Evolutionary conservation across 805 yeast species (phyloP).

Genomic region (Kuraishia cidri): DNA sequence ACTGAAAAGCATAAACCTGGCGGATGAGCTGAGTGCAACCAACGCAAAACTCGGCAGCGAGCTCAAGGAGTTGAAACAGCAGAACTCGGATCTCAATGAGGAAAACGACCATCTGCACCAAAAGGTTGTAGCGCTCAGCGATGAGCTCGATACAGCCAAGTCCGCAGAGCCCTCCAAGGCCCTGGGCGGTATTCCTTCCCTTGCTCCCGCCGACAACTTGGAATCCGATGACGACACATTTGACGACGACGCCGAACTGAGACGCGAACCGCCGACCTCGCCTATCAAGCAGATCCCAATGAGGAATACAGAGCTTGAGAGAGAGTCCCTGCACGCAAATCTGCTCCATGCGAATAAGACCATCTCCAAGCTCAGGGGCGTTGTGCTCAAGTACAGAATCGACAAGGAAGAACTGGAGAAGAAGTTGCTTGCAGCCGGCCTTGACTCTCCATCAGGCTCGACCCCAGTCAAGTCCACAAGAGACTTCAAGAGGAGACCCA

Average conservation of each 20-base stretch:
- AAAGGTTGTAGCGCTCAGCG: not conserved
- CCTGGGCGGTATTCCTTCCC: conserved; percentile 1
- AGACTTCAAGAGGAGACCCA: not conserved
- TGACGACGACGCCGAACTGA: conserved; percentile 20
- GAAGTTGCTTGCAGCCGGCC: conserved; percentile 4
- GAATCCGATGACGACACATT: conserved; percentile 22
- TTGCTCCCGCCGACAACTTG: conserved; percentile 3
- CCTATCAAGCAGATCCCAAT: conserved; percentile 26
- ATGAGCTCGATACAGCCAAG: conserved; percentile 1
- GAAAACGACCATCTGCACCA: conserved; percentile 50
- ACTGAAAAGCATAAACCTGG: conserved; percentile 27
- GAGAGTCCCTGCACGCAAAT: conserved; percentile 58
- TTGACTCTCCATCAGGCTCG: not conserved
- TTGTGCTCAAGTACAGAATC: conserved; percentile 32
- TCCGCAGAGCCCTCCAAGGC: not conserved
- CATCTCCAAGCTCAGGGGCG: conserved; percentile 48
- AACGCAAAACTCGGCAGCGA: conserved; percentile 29
- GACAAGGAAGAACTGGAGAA: conserved; percentile 27
- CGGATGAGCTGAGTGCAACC: conserved; percentile 25
- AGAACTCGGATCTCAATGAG: conserved; percentile 54
- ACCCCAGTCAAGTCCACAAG: not conserved
- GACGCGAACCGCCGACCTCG: conserved; percentile 22
- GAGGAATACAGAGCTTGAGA: conserved; percentile 40
- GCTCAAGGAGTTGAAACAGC: conserved; percentile 35
- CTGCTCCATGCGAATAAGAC: conserved; percentile 56